Percentiles rank a stretch among this genome's conserved stretches.
Conservation (phyloP, 257 asterid genomes). For the Asclepias syriaca region DNA sequence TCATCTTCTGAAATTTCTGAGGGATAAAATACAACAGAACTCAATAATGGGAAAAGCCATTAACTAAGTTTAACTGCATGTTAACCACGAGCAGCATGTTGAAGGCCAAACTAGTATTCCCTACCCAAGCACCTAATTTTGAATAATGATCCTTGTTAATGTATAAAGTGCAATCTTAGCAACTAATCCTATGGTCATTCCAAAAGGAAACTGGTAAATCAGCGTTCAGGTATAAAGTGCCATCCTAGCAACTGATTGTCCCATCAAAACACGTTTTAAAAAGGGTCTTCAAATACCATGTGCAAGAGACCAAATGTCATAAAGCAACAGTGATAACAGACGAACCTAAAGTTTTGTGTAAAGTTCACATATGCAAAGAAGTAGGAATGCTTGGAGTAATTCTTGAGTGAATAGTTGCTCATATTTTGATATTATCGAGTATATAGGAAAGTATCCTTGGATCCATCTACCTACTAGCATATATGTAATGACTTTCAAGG, state of each 20-base stretch:
- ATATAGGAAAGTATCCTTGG: neutral
- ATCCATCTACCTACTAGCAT: neutral
- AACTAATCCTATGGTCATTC: neutral
- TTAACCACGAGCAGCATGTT: neutral
- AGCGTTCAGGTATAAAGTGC: neutral
- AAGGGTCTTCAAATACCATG: neutral
- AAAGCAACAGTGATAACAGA: neutral
- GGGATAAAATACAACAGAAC: constrained; percentile 13
- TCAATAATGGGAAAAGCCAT: neutral
- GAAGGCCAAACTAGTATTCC: neutral
- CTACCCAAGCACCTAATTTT: neutral
- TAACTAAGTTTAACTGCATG: neutral
- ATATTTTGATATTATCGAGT: neutral
- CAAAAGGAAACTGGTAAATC: neutral
- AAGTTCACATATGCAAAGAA: neutral
- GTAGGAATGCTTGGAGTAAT: neutral
- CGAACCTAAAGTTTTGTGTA: neutral
- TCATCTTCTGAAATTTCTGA: constrained; percentile 97
- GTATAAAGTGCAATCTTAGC: neutral
- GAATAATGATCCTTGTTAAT: neutral
- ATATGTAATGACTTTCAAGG: constrained; percentile 2
- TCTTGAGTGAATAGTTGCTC: neutral
- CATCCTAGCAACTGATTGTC: neutral
- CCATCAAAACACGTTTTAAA: neutral
- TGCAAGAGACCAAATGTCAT: neutral